Evolutionary conservation across 306 rosid genomes (phyloP).

Genomic region (Adenanthera pavonina): DNA sequence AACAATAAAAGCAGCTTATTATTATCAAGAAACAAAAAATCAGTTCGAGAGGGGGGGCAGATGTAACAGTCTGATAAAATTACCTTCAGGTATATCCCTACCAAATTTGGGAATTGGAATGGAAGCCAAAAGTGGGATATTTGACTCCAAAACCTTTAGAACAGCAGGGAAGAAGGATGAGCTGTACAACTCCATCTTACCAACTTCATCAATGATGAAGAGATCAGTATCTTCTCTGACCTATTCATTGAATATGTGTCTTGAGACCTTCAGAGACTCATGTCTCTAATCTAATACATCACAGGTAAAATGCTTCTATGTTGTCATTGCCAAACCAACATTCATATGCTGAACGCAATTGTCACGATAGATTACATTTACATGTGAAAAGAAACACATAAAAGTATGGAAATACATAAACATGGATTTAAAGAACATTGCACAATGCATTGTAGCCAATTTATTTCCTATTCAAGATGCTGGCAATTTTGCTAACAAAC

Average conservation of each 20-base stretch:
- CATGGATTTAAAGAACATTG: not conserved
- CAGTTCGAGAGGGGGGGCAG: constrained; percentile 1
- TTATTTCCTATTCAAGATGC: not conserved
- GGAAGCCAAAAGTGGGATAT: constrained; percentile 75
- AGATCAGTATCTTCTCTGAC: constrained; percentile 75
- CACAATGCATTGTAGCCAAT: not conserved
- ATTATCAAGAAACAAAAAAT: constrained; percentile 25
- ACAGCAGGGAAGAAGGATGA: constrained; percentile 88
- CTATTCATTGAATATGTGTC: constrained; percentile 41
- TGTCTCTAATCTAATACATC: not conserved
- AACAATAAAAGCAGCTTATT: not conserved
- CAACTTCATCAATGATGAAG: constrained; percentile 83
- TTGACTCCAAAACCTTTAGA: constrained; percentile 72
- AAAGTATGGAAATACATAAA: constrained; percentile 8
- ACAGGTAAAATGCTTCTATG: constrained; percentile 12
- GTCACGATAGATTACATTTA: constrained; percentile 1
- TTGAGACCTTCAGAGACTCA: constrained; percentile 29
- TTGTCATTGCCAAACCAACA: constrained; percentile 20
- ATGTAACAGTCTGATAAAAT: not conserved
- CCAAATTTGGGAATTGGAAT: constrained; percentile 79
- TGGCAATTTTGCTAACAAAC: not conserved
- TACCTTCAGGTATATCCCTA: constrained; percentile 83
- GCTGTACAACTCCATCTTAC: constrained; percentile 89
- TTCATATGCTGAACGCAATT: not conserved
- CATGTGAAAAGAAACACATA: not conserved